Evolutionary conservation across 495 filamentous ascomycete species (phyloP).

Genomic region (Pyrenula aspistea): DNA sequence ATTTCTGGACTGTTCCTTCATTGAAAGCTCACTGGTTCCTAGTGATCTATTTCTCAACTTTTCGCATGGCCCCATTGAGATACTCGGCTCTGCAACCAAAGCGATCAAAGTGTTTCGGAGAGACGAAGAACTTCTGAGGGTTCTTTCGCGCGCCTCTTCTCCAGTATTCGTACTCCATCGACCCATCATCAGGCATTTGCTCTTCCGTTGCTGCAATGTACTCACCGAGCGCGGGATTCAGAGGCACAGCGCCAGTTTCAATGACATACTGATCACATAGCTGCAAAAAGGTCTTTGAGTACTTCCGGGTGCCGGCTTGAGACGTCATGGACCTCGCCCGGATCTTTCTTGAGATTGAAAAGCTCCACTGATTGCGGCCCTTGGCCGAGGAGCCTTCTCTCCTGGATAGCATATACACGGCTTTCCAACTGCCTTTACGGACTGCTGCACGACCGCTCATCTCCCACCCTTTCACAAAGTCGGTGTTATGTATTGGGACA

Average conservation of each 20-base stretch:
- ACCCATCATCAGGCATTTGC: constrained; percentile 55
- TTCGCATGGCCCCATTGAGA: no score
- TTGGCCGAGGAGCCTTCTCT: constrained; percentile 23
- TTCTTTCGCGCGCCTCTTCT: constrained; percentile 46
- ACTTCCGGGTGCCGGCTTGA: constrained; percentile 47
- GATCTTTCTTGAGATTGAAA: constrained; percentile 29
- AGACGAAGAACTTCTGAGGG: constrained; percentile 44
- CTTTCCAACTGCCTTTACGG: constrained; percentile 36
- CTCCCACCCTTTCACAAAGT: constrained; percentile 37
- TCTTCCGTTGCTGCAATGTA: constrained; percentile 47
- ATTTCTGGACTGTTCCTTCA: no score
- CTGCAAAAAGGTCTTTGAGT: constrained; percentile 24
- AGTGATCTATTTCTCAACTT: no score
- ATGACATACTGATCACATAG: constrained; percentile 48
- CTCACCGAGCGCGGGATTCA: constrained; percentile 27
- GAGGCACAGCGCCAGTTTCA: constrained; percentile 44
- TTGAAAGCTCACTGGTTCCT: no score
- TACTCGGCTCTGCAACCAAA: no score
- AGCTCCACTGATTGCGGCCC: constrained; percentile 37
- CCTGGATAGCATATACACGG: constrained; percentile 34
- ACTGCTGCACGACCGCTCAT: constrained; percentile 32
- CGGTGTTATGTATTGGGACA: constrained; percentile 30
- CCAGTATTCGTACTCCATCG: constrained; percentile 63
- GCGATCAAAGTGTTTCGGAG: no score
- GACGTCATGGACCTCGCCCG: constrained; percentile 44